phyloP scores from a whole-genome alignment of 1,284 basidiomycete genomes.

The Flammula alnicola region DNA sequence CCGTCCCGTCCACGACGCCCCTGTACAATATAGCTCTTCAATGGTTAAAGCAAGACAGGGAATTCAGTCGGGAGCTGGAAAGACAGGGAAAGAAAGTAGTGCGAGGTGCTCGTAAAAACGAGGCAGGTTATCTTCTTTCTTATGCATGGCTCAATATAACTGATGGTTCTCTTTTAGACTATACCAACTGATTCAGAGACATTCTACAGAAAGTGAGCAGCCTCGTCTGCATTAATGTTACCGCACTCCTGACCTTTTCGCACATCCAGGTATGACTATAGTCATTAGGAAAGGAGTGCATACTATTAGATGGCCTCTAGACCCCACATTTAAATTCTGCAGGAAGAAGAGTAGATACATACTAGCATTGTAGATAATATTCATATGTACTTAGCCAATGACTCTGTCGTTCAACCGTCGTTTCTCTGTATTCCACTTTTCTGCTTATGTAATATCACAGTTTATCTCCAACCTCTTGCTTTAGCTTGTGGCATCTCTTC shows the following conservation, averaged over 20 bases:
- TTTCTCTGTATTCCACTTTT: too few species aligned
- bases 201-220: constrained; percentile 85
- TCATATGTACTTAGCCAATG: too few species aligned
- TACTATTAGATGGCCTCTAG: too few species aligned
- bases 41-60: constrained; percentile 87
- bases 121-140: constrained; percentile 47
- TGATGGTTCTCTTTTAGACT: constrained; percentile 33
- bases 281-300: too few species aligned
- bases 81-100: constrained; percentile 57
- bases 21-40: constrained; percentile 78
- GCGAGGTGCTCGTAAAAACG: constrained; percentile 69
- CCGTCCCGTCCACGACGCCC: constrained; percentile 35
- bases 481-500: too few species aligned
- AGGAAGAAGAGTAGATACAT: too few species aligned
- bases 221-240: constrained; percentile 1
- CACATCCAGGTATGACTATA: constrained; percentile 68
- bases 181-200: constrained; percentile 81
- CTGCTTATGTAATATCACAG: too few species aligned
- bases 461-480: too few species aligned
- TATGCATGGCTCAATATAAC: constrained; percentile 8
- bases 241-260: background rate
- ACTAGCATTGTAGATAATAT: too few species aligned
- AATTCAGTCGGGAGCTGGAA: constrained; percentile 63
- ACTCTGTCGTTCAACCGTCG: too few species aligned
- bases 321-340: too few species aligned